These are phyloP conservation scores for Lachnellula occidentalis DNA, from an alignment of 2,329 filamentous ascomycete species.

Conservation along the genomic window DNA sequence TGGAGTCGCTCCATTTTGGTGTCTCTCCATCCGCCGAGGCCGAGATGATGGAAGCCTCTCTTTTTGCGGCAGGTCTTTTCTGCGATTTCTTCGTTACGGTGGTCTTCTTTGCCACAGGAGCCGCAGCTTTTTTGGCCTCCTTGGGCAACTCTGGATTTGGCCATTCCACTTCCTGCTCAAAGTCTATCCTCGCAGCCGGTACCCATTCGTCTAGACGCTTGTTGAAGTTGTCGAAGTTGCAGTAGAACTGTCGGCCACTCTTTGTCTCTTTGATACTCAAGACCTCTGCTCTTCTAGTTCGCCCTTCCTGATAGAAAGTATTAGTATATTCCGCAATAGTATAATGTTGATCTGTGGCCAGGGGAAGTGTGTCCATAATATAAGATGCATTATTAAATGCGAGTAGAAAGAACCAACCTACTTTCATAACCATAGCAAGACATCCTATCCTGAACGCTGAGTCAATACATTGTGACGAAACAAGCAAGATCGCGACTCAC, in stretches of 20 bases:
- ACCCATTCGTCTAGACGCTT: slow-evolving; percentile 68
- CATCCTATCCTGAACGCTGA: slow-evolving; percentile 29
- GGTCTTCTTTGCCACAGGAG: slow-evolving; percentile 37
- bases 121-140: slow-evolving; percentile 63
- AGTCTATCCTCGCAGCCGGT: slow-evolving; percentile 72
- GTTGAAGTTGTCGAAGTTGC: slow-evolving; percentile 31
- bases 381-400: slow-evolving; percentile 5
- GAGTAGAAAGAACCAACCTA: slow-evolving; percentile 15
- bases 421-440: slow-evolving; percentile 33
- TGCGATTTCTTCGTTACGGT: slow-evolving; percentile 36
- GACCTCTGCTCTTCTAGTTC: slow-evolving; percentile 88
- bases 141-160: slow-evolving; percentile 77
- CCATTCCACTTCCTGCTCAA: slow-evolving; percentile 91
- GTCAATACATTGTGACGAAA: slow-evolving; percentile 11
- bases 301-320: slow-evolving; percentile 57
- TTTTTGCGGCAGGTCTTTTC: slow-evolving; percentile 31
- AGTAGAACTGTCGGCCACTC: slow-evolving; percentile 55
- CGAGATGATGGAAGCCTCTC: slow-evolving; percentile 30
- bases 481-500: slow-evolving; percentile 41
- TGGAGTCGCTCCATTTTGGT: slow-evolving; percentile 29
- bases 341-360: neutral
- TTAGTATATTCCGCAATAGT: slow-evolving; percentile 21
- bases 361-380: neutral
- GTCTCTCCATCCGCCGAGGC: slow-evolving; percentile 29
- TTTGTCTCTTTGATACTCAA: slow-evolving; percentile 89